Conservation (phyloP, 2,329 filamentous ascomycete genomes). For the Cercospora zeae-maydis region DNA sequence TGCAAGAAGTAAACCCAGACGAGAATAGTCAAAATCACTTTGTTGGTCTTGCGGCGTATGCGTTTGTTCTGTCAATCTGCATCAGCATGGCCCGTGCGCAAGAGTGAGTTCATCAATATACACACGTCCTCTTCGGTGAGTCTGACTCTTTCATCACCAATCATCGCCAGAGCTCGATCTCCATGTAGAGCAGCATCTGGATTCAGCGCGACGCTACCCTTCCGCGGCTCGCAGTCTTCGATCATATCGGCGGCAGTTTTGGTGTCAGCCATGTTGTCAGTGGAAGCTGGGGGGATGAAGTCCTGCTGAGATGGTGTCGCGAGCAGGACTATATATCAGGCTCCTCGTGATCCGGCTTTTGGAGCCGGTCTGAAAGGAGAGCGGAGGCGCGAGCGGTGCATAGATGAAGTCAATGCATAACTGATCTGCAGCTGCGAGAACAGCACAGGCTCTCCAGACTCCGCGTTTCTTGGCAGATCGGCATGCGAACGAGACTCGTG, state of each 20-base stretch:
- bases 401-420: not conserved
- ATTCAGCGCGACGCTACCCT: conserved; percentile 13
- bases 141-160: conserved; percentile 30
- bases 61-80: conserved; percentile 43
- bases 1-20: conserved; percentile 58
- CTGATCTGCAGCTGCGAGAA: conserved; percentile 4
- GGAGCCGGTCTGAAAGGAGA: not conserved
- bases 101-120: not conserved
- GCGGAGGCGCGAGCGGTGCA: not conserved
- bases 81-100: not conserved
- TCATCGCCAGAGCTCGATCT: conserved; percentile 22
- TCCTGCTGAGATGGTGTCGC: not conserved
- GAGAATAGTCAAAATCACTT: conserved; percentile 54
- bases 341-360: not conserved
- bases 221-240: conserved; percentile 13
- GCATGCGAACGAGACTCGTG: not conserved
- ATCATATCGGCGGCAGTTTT: conserved; percentile 16
- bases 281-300: not conserved
- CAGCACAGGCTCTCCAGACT: not conserved
- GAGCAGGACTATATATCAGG: not conserved
- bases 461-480: conserved; percentile 2
- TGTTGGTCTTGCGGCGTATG: conserved; percentile 61
- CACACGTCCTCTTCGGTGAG: conserved; percentile 39
- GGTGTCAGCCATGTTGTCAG: conserved; percentile 6
- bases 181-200: conserved; percentile 19